Evolutionary conservation across 768 basidiomycete genomes (phyloP), one percentile per base, ranked within the genome.

Genomic region (Dendrothele bispora): DNA sequence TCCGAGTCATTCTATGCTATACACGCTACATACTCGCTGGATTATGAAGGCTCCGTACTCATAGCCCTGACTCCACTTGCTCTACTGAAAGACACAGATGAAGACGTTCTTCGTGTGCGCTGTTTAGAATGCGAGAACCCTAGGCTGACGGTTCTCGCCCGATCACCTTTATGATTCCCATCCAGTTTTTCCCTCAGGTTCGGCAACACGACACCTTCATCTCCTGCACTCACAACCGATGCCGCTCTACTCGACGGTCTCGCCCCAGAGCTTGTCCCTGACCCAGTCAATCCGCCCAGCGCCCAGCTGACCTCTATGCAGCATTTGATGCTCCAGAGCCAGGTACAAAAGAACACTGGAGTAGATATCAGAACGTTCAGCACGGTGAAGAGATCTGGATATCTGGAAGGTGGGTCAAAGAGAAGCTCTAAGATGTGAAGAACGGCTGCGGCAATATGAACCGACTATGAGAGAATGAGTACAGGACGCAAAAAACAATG

Each of bases 281-380:
- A 17, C 15, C 17, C 46, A 5, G 40, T 68, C 17, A 83, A 65
- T 0, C 86, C 86, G 4, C 80, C 79, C 8, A 89, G 61, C 11
- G 86, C 88, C 94, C 93, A 95, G 7, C 80, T 72, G 29, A 84
- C 84, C 57, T 95, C 84, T 20, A 93, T 61, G 18, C 87, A 79
- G 39, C 88, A 84, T 54, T 84, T 86, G 62, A 92, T 82, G 41
- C 88, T 90, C 92, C 92, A 97, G 14, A 93, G 59, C 90, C 90
- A 98, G n/a, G 80, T 74, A 24, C 91, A 62, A 6, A 73, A 78
- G 61, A 98, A 95, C 15, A 95, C 82, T 1, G 83, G 86, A 2
- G 86, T 87, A 59, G 85, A 83, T 37, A 94, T 60, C 14, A 92
- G 77, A 3, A 93, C 83, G 62, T 97, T 98, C 30, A 93, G 70